These are phyloP conservation scores for Penicillium waksmanii DNA, from an alignment of 495 filamentous ascomycete genomes.

Conservation along the genomic window DNA sequence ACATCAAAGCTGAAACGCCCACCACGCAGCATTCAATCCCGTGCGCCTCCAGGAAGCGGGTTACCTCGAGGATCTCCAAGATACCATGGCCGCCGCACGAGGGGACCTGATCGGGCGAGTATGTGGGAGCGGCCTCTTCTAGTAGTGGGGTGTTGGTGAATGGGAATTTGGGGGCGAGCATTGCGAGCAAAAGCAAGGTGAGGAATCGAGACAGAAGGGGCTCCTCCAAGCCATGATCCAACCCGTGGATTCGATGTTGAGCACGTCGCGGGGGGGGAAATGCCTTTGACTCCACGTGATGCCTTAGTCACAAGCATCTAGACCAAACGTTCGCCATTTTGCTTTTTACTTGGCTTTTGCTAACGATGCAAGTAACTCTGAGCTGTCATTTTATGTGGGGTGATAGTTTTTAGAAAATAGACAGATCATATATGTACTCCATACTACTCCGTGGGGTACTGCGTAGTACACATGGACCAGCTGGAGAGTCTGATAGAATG, in stretches of 20 bases:
- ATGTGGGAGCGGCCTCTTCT: conserved; percentile 17
- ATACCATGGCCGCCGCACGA: conserved; percentile 33
- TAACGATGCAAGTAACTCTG: not conserved
- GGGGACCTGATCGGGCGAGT: conserved; percentile 26
- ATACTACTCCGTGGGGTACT: too few species aligned
- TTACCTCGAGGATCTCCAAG: conserved; percentile 34
- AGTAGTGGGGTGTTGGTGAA: conserved; percentile 19
- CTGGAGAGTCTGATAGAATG: not conserved
- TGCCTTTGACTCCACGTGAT: conserved; percentile 21
- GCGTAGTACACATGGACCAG: too few species aligned
- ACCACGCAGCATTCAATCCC: conserved; percentile 36
- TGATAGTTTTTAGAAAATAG: too few species aligned
- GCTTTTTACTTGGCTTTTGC: not conserved
- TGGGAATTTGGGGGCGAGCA: conserved; percentile 28
- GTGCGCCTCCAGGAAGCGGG: conserved; percentile 31
- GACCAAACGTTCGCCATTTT: conserved; percentile 11
- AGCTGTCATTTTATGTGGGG: not conserved
- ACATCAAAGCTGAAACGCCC: conserved; percentile 33
- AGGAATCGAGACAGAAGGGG: conserved; percentile 6
- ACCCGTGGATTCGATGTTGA: not conserved
- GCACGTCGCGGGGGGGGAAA: conserved; percentile 23
- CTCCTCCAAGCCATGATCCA: conserved; percentile 3
- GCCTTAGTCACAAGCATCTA: conserved; percentile 21
- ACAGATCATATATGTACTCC: too few species aligned
- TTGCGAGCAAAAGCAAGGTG: conserved; percentile 6